These are phyloP conservation scores for Hypoxylon sp. DNA, from an alignment of 2,329 filamentous ascomycete species.

Conservation along the genomic window DNA sequence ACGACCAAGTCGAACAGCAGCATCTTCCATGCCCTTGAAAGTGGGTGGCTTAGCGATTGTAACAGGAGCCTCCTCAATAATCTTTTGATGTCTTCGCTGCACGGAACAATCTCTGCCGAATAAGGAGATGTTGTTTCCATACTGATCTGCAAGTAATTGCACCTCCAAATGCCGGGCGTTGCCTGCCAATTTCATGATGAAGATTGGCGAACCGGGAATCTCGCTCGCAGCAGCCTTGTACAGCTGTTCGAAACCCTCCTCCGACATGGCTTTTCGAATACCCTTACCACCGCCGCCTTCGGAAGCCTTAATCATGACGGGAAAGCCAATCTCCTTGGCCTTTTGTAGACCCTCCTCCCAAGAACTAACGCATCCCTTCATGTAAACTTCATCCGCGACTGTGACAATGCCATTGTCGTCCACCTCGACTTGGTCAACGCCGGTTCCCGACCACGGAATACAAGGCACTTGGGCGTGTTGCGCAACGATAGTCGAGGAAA, in stretches of 20 bases:
- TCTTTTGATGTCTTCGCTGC: slow-evolving; percentile 98
- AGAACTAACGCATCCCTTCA: slow-evolving; percentile 89
- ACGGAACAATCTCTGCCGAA: slow-evolving; percentile 99
- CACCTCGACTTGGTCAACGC: slow-evolving; percentile 83
- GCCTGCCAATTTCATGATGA: slow-evolving; percentile 99
- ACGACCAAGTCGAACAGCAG: slow-evolving; percentile 91
- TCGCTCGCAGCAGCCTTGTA: slow-evolving; percentile 98
- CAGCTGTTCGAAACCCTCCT: slow-evolving; percentile 85
- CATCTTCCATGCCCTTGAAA: slow-evolving; percentile 96
- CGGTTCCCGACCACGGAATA: slow-evolving; percentile 99
- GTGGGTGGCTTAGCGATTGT: slow-evolving; percentile 91
- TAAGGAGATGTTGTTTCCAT: slow-evolving; percentile 99
- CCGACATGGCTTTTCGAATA: slow-evolving; percentile 92
- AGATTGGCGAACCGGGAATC: slow-evolving; percentile 98
- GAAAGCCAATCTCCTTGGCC: slow-evolving; percentile 93
- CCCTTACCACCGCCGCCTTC: slow-evolving; percentile 99
- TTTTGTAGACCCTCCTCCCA: slow-evolving; percentile 90
- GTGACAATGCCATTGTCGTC: slow-evolving; percentile 91
- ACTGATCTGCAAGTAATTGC: slow-evolving; percentile 96
- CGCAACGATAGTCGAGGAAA: slow-evolving; percentile 98
- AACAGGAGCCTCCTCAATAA: slow-evolving; percentile 98
- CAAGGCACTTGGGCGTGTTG: slow-evolving; percentile 97
- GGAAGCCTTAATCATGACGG: slow-evolving; percentile 99
- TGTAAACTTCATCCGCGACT: slow-evolving; percentile 86
- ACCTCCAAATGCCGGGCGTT: slow-evolving; percentile 98